phyloP scores from a whole-genome alignment of 306 rosid genomes.

The Fragaria ananassa region DNA sequence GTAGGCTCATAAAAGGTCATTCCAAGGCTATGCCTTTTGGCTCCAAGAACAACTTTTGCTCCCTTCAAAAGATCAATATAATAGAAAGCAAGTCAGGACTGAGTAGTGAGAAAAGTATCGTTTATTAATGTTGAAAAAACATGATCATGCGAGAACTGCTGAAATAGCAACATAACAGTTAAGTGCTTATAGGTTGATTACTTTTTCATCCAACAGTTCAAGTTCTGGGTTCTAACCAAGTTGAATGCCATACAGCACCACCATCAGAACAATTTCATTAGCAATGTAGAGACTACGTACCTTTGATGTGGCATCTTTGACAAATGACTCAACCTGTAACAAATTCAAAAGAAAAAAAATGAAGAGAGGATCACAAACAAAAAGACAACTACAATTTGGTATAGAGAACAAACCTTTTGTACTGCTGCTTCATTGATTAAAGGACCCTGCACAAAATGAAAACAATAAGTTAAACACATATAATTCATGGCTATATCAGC shows the following conservation, averaged over 20 bases:
- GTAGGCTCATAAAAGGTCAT: slow-evolving; percentile 90
- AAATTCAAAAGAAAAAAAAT: background rate
- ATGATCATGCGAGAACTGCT: background rate
- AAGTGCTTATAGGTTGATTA: background rate
- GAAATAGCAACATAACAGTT: background rate
- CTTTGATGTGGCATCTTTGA: slow-evolving; percentile 85
- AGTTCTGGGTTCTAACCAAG: background rate
- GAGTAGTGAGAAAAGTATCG: background rate
- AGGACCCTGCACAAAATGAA: slow-evolving; percentile 75
- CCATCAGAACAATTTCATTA: slow-evolving; percentile 7
- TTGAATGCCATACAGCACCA: background rate
- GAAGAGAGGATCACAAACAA: slow-evolving; percentile 9
- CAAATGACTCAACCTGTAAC: slow-evolving; percentile 72
- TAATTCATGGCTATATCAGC: background rate
- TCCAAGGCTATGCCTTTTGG: slow-evolving; percentile 91
- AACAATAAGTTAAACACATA: slow-evolving; percentile 18
- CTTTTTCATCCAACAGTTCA: background rate
- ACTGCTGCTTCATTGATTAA: slow-evolving; percentile 98
- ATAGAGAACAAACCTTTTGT: slow-evolving; percentile 57
- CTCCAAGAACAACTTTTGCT: slow-evolving; percentile 82
- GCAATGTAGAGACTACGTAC: slow-evolving; percentile 45
- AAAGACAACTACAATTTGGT: slow-evolving; percentile 19
- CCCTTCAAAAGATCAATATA: slow-evolving; percentile 54
- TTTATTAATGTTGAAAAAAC: background rate
- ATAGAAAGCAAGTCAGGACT: slow-evolving; percentile 12